Evolutionary conservation across 202 grass and related monocot genomes (phyloP).

Genomic region (Saccharum hybrid): DNA sequence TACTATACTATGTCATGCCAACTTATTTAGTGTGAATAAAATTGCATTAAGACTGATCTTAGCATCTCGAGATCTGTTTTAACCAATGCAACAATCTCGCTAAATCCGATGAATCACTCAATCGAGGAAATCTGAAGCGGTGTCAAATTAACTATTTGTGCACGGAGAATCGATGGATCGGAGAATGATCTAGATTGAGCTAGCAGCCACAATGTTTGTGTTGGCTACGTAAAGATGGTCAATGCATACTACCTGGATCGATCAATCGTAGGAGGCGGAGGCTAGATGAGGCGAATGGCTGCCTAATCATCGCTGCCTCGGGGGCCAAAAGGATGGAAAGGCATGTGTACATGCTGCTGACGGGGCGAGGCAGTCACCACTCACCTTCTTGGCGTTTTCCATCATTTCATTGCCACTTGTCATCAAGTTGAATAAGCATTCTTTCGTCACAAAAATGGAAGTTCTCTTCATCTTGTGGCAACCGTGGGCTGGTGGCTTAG

Average conservation of each 20-base stretch:
- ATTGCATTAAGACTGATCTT: too few species aligned
- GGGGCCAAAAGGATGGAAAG: neutral
- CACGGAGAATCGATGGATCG: neutral
- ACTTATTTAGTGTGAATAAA: too few species aligned
- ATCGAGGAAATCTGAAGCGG: neutral
- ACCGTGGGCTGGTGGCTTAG: too few species aligned
- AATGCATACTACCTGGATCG: neutral
- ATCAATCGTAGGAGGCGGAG: neutral
- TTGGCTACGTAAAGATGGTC: neutral
- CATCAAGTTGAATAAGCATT: slow-evolving; percentile 3
- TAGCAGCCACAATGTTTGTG: neutral
- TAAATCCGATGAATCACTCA: too few species aligned
- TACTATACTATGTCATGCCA: too few species aligned
- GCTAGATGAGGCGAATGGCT: neutral
- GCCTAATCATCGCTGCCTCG: neutral
- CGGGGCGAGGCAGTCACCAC: neutral
- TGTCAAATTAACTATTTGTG: neutral
- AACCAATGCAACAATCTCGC: too few species aligned
- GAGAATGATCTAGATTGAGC: neutral
- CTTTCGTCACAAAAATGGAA: neutral
- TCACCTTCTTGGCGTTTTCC: neutral
- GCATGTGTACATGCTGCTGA: neutral
- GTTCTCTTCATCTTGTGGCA: neutral
- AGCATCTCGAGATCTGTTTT: too few species aligned
- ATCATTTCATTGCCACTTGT: neutral